Evolutionary conservation across 1,284 basidiomycete species (phyloP).

Genomic region (Pulchroboletus neoregius): DNA sequence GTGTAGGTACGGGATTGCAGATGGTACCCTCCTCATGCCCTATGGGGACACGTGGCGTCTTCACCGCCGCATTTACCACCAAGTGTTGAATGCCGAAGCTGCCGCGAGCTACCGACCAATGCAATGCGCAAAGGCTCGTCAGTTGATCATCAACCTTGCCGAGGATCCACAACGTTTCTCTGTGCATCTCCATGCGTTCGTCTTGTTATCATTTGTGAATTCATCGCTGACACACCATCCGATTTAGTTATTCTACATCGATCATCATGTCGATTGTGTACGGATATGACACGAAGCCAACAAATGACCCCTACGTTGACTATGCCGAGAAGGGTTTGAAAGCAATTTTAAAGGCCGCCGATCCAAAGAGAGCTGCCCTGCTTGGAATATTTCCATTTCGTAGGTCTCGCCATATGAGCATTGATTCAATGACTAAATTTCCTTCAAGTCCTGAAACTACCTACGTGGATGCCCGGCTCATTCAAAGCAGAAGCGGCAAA

Average conservation of each 20-base stretch:
- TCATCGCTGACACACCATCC: neutral
- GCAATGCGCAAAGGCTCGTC: conserved; percentile 22
- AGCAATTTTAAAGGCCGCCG: conserved; percentile 19
- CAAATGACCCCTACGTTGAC: conserved; percentile 24
- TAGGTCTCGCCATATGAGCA: conserved; percentile 11
- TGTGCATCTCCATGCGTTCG: conserved; percentile 25
- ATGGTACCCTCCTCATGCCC: conserved; percentile 26
- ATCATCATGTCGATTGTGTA: conserved; percentile 30
- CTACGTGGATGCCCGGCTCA: conserved; percentile 27
- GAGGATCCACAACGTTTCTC: conserved; percentile 20
- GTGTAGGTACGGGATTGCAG: conserved; percentile 26
- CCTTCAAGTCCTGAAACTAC: conserved; percentile 24
- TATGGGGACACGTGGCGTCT: conserved; percentile 31
- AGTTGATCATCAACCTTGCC: conserved; percentile 23
- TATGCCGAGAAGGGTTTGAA: conserved; percentile 24
- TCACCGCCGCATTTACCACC: conserved; percentile 29
- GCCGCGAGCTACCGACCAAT: conserved; percentile 21
- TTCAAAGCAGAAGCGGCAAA: conserved; percentile 22
- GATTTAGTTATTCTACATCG: conserved; percentile 26
- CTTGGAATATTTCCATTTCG: conserved; percentile 27
- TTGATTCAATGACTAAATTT: conserved; percentile 1
- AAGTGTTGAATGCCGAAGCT: conserved; percentile 19
- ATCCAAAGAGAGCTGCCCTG: conserved; percentile 26
- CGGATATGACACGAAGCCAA: conserved; percentile 22
- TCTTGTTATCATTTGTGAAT: conserved; percentile 1